Conservation (phyloP, 768 basidiomycete species). For the Lentinula boryana region DNA sequence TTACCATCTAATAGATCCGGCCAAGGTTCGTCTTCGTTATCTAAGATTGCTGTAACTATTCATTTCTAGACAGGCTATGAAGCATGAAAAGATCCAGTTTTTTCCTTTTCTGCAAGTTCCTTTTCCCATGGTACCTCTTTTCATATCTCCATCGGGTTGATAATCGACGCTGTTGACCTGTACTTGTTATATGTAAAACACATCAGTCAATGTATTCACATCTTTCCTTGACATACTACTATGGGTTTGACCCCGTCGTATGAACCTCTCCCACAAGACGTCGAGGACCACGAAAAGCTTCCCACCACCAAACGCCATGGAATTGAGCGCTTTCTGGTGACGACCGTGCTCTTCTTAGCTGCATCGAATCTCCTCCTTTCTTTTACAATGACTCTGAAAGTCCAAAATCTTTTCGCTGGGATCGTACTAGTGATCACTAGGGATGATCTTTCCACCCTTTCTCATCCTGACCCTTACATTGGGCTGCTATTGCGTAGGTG, state of each 20-base stretch:
- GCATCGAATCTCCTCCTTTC: constrained; percentile 4
- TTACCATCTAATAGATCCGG: background rate
- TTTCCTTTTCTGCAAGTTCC: no score
- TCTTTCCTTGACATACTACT: background rate
- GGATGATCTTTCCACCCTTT: constrained; percentile 1
- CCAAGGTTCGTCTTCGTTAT: background rate
- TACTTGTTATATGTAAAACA: background rate
- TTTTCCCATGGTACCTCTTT: no score
- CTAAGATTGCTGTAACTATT: background rate
- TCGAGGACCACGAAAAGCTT: background rate
- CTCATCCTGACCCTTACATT: constrained; percentile 10
- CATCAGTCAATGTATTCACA: background rate
- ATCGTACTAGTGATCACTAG: background rate
- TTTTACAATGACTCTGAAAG: background rate
- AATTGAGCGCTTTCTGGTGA: background rate
- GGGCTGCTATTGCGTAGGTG: background rate
- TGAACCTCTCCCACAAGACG: background rate
- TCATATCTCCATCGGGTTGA: background rate
- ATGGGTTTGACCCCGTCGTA: background rate
- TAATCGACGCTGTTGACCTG: background rate
- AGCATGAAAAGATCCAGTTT: background rate
- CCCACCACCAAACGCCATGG: background rate
- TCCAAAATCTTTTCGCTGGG: background rate
- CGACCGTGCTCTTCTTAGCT: background rate
- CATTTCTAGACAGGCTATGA: background rate